Conservation (phyloP, 805 yeast species). For the Saccharomycopsis synnaedendra region DNA sequence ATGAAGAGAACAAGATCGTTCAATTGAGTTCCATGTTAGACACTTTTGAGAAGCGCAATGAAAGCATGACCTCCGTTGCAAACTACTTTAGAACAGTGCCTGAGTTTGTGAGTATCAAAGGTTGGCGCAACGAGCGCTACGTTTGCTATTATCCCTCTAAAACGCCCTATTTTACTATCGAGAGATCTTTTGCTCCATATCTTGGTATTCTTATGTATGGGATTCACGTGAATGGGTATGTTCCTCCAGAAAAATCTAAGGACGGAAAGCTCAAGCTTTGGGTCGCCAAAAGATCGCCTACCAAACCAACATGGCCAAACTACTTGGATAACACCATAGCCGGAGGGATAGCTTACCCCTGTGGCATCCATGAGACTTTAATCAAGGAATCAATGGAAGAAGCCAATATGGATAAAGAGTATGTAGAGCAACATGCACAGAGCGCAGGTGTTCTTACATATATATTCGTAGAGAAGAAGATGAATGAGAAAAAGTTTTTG, state of each 20-base stretch:
- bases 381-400: constrained; percentile 85
- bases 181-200: constrained; percentile 70
- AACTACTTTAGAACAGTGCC: constrained; percentile 24
- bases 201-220: constrained; percentile 89
- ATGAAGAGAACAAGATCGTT: constrained; percentile 21
- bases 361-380: constrained; percentile 63
- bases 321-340: constrained; percentile 91
- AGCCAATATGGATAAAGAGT: constrained; percentile 57
- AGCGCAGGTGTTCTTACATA: constrained; percentile 65
- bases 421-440: constrained; percentile 33
- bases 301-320: constrained; percentile 82
- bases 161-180: constrained; percentile 55
- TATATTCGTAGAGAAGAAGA: constrained; percentile 1
- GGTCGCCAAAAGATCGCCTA: constrained; percentile 72
- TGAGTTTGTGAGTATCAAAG: constrained; percentile 30
- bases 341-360: constrained; percentile 84
- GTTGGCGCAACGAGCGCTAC: constrained; percentile 85
- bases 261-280: constrained; percentile 46
- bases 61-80: constrained; percentile 33
- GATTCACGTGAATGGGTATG: constrained; percentile 74
- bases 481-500: background rate
- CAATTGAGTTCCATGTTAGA: constrained; percentile 22
- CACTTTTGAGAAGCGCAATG: constrained; percentile 31
- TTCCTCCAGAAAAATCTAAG: constrained; percentile 30
- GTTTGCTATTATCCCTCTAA: constrained; percentile 48